Evolutionary conservation across 805 yeast species (phyloP).

Genomic region (Starmera amethionina): DNA sequence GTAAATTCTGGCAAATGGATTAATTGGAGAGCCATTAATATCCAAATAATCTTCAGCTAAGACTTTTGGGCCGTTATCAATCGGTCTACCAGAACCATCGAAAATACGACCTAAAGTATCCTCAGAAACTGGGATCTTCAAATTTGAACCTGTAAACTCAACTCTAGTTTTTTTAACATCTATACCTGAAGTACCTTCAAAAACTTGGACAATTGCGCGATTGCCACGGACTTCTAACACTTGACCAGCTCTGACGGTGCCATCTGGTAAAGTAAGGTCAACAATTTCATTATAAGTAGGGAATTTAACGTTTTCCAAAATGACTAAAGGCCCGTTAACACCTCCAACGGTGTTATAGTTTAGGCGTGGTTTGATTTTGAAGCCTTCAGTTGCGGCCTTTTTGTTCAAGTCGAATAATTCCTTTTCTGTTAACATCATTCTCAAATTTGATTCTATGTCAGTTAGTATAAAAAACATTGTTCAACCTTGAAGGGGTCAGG

Average conservation of each 20-base stretch:
- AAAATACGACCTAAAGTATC: constrained; percentile 96
- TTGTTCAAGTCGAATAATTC: constrained; percentile 66
- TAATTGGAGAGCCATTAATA: constrained; percentile 97
- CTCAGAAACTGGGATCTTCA: constrained; percentile 91
- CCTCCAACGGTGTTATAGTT: constrained; percentile 96
- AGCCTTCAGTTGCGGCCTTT: constrained; percentile 86
- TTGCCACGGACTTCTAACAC: constrained; percentile 96
- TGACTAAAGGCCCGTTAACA: constrained; percentile 96
- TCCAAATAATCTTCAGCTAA: constrained; percentile 98
- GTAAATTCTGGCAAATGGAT: constrained; percentile 95
- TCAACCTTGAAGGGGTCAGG: background rate
- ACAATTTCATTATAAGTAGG: constrained; percentile 96
- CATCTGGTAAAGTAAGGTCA: constrained; percentile 93
- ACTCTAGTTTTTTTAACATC: constrained; percentile 97
- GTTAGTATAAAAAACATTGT: no score
- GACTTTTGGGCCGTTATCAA: constrained; percentile 96
- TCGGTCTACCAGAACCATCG: constrained; percentile 98
- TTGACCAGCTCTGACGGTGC: constrained; percentile 91
- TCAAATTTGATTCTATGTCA: no score
- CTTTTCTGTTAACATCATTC: constrained; percentile 23
- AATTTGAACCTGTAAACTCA: constrained; percentile 92
- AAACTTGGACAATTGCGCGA: constrained; percentile 96
- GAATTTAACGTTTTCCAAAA: constrained; percentile 74
- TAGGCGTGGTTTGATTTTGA: constrained; percentile 82
- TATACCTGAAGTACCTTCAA: constrained; percentile 98